Evolutionary conservation across 106 monocot species (phyloP), one percentile per base, ranked within the genome.

Genomic region (Triglochin maritima): DNA sequence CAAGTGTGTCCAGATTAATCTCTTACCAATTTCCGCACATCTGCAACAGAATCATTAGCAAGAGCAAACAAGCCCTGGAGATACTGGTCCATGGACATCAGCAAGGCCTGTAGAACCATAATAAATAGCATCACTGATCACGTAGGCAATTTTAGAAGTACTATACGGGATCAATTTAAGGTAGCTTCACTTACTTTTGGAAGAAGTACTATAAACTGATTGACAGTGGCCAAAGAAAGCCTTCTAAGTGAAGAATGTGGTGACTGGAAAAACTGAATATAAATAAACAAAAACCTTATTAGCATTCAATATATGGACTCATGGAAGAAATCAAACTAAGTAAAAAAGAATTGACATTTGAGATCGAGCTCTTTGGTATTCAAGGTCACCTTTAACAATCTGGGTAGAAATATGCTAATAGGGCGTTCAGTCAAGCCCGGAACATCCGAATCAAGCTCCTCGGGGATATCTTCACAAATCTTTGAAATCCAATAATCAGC

Each of bases 11-110:
- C 6, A 76, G 12, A 74, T 41, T 67, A 2, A 49, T 72, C n/a
- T 4, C 73, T 50, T 74, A 98, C 96, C 88, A 98, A 64, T 72
- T 98, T 91, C 63, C 96, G 81, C 59, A 98, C 96, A 68, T 98
- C 96, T 63, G 96, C 69, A 75, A 78, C 49, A 70, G 77, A 65
- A 57, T 92, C 96, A 67, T 79, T 74, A 65, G 96, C 81, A 78
- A 98, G 96, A 82, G 15, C 16, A 82, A 98, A 98, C 50, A 98
- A 82, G 51, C 96, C 96, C 66, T 98, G 96, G 71, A 91, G 86
- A 65, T 91, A 98, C 61, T 86, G 81, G 73, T 98, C 91, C 86
- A 98, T 92, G 11, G 91, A 91, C 52, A 79, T 68, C 50, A 92
- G 82, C 67, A 98, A 76, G 5, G 91, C 96, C 96, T 98, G 76